Conservation (phyloP, 1,284 basidiomycete genomes). For the Cerrena zonata region DNA sequence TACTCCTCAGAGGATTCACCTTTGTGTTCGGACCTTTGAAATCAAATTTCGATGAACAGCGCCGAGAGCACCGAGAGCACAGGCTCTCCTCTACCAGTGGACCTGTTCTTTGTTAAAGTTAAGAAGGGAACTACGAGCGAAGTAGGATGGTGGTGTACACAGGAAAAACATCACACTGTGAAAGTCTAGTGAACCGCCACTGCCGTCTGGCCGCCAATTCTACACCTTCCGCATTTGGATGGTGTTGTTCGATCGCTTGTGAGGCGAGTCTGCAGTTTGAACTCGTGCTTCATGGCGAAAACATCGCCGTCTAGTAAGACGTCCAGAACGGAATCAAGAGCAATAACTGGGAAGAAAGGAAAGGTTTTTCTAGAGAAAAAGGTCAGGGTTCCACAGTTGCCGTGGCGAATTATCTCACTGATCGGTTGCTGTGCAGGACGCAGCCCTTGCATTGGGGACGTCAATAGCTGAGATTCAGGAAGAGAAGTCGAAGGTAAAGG, state of each 20-base stretch:
- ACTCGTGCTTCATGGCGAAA: background rate
- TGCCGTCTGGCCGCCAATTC: background rate
- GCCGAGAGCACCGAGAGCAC: background rate
- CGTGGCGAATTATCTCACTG: background rate
- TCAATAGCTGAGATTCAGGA: constrained; percentile 21
- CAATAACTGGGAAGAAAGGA: constrained; percentile 11
- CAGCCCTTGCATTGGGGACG: constrained; percentile 22
- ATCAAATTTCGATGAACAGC: too few species aligned
- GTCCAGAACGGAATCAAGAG: background rate
- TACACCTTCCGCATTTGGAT: background rate
- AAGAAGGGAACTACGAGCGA: background rate
- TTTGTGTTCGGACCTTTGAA: too few species aligned
- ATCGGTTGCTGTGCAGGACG: constrained; percentile 16
- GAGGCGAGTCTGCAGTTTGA: background rate
- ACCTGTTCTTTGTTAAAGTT: background rate
- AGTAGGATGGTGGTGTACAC: background rate
- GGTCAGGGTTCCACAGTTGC: constrained; percentile 8
- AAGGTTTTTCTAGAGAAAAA: constrained; percentile 21
- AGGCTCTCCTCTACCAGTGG: background rate
- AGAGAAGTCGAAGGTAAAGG: constrained; percentile 18
- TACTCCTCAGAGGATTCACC: too few species aligned
- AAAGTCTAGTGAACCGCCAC: background rate
- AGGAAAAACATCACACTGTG: background rate
- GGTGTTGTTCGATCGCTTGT: background rate
- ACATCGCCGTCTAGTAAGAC: background rate